phyloP scores from a whole-genome alignment of 2,329 filamentous ascomycete genomes.

The Penicillium sp. region DNA sequence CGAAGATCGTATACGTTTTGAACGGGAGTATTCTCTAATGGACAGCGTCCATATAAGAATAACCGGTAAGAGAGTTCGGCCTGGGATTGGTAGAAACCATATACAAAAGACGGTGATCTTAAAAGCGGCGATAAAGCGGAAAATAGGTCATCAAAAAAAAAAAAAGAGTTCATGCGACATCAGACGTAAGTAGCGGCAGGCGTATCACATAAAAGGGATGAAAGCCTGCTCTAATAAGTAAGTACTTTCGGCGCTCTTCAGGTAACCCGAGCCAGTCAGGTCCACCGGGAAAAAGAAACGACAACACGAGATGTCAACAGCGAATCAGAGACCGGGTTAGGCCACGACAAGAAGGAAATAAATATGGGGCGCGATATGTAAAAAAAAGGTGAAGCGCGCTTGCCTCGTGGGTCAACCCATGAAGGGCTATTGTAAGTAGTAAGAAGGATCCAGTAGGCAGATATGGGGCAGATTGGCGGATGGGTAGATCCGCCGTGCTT shows the following conservation, averaged over 20 bases:
- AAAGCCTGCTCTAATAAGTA: constrained; percentile 19
- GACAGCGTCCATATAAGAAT: constrained; percentile 25
- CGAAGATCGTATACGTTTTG: constrained; percentile 6
- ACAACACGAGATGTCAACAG: constrained; percentile 5
- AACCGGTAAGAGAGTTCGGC: neutral
- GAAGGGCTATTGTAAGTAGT: constrained; percentile 17
- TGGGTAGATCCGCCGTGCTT: constrained; percentile 21
- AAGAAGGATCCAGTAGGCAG: constrained; percentile 12
- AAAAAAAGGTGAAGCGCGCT: constrained; percentile 21
- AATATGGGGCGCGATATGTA: constrained; percentile 9
- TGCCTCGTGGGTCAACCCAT: constrained; percentile 15
- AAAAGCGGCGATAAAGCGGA: neutral
- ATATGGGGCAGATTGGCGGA: constrained; percentile 15
- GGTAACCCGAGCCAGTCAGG: constrained; percentile 32
- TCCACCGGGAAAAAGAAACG: constrained; percentile 28
- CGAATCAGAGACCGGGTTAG: constrained; percentile 17
- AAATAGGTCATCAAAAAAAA: constrained; percentile 7
- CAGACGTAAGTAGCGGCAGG: constrained; percentile 6
- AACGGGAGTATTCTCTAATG: neutral
- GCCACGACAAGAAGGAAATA: constrained; percentile 5
- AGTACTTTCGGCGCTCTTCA: constrained; percentile 11
- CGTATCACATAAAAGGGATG: constrained; percentile 21
- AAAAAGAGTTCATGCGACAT: constrained; percentile 20
- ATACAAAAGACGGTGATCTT: constrained; percentile 9
- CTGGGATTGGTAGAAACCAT: constrained; percentile 1